Evolutionary conservation across 1,139 yeast species (phyloP).

Genomic region (Yamadazyma membranifaciens): DNA sequence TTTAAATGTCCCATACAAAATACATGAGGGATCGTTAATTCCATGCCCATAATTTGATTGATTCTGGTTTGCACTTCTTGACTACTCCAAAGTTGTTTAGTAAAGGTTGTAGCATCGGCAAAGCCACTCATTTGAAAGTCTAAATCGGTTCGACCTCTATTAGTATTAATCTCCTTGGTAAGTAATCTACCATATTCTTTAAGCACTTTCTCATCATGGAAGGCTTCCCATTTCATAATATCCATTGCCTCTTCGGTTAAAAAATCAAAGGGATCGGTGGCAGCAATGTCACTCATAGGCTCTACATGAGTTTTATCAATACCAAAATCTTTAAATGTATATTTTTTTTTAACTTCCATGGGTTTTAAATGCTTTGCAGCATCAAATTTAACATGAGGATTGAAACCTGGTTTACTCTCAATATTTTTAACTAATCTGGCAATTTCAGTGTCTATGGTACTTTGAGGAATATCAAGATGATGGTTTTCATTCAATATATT

Average conservation of each 20-base stretch:
- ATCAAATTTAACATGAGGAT: conserved; percentile 24
- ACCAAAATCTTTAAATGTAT: conserved; percentile 20
- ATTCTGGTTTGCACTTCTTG: conserved; percentile 21
- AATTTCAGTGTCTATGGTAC: conserved; percentile 25
- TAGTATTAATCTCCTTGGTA: conserved; percentile 12
- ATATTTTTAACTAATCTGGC: conserved; percentile 17
- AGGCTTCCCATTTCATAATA: conserved; percentile 29
- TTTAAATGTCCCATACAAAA: conserved; percentile 26
- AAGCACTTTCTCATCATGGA: conserved; percentile 25
- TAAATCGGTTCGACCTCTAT: conserved; percentile 17
- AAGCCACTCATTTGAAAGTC: conserved; percentile 33
- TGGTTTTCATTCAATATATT: conserved; percentile 19
- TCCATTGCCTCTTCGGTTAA: conserved; percentile 30
- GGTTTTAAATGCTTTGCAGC: conserved; percentile 24
- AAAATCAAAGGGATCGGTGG: conserved; percentile 29
- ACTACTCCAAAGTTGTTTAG: conserved; percentile 21
- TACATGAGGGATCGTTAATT: conserved; percentile 22
- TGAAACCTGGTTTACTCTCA: conserved; percentile 23
- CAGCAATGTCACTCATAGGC: conserved; percentile 27
- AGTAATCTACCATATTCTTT: conserved; percentile 22
- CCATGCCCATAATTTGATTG: conserved; percentile 20
- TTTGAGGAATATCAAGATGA: conserved; percentile 22
- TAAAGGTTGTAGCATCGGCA: conserved; percentile 22
- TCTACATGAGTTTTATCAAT: conserved; percentile 25
- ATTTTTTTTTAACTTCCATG: conserved; percentile 8